Evolutionary conservation across 2,329 filamentous ascomycete species (phyloP).

Genomic region (Calonectria crousiana): DNA sequence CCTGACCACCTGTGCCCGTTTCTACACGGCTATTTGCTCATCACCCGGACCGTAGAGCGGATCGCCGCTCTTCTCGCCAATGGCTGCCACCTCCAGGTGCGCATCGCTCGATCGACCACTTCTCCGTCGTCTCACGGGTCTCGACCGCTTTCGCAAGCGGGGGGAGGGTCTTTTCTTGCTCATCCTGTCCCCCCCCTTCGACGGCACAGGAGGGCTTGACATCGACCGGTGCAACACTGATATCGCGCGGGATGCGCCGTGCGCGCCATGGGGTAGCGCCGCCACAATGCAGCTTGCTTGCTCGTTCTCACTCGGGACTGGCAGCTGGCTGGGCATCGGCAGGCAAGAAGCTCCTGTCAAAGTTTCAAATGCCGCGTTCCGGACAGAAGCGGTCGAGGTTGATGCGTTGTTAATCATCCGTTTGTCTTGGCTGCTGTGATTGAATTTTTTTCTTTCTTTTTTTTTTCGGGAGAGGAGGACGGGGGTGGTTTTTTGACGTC

Average conservation of each 20-base stretch:
- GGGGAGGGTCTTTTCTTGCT: background rate
- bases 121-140: constrained; percentile 15
- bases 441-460: background rate
- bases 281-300: constrained; percentile 4
- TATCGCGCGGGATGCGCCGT: constrained; percentile 40
- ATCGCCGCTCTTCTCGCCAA: constrained; percentile 3
- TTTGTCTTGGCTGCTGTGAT: constrained; percentile 9
- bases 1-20: constrained; percentile 9
- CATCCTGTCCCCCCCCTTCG: background rate
- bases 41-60: background rate
- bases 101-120: background rate
- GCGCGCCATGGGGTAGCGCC: constrained; percentile 27
- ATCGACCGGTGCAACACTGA: constrained; percentile 2
- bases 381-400: constrained; percentile 7
- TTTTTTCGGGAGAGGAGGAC: background rate
- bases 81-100: background rate
- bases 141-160: constrained; percentile 8
- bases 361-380: constrained; percentile 29
- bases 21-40: background rate
- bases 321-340: constrained; percentile 7
- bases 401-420: constrained; percentile 27
- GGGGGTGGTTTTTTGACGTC: background rate
- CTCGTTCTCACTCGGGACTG: background rate
- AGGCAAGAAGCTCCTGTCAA: constrained; percentile 11
- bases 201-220: background rate